Base-by-base conservation (phyloP, 768 basidiomycete genomes). In the Kwoniella dejecticola region DNA sequence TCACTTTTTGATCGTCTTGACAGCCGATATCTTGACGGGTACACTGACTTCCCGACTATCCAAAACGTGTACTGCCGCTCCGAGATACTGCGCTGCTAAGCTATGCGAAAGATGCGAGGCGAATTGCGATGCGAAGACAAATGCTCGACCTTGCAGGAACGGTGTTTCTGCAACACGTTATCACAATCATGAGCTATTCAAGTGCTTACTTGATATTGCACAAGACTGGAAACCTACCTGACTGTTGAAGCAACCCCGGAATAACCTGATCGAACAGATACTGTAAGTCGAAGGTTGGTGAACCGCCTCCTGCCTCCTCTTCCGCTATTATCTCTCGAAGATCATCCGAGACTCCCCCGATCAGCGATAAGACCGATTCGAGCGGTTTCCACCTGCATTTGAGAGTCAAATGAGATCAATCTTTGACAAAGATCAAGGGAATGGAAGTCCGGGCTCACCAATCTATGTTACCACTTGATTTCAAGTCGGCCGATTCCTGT, bases 11-110 rank as follows among this genome's bases (percentile, higher is more conserved):
- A 97, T 83, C 2, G 95, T 92, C 77, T 91, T 90, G 26, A 98
- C 89, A 10, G 95, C 94, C 0, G 91, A 94, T 4, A 97, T 83
- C 79, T 97, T 98, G 71, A 97, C 88, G 0, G 91, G 89, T n/a
- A 92, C 83, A 26, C 85, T 84, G 3, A 88, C 86, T 24, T 85
- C 84, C 21, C 74, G 69, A 0, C 86, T 84, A 78, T 94, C 91
- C 8, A 99, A 84, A 8, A 90, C 92, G 53, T 88, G 86, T 29
- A 96, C 82, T 0, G 93, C 89, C 3, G 91, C 91, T 23, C 89
- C 86, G 31, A 98, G 82, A 74, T 97, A 98, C 71, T 93, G 90
- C 0, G 85, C 85, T 1, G 90, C 87, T 48, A 93, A 82, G 57
- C 86, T 82, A 12, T 83, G 69, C 0, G 91, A 88, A 4, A 97